A percentile compares a stretch with the other conserved stretches of the same genome.
Evolutionary conservation across 1,284 basidiomycete species (phyloP).

Genomic region (Acaromyces ingoldii): DNA sequence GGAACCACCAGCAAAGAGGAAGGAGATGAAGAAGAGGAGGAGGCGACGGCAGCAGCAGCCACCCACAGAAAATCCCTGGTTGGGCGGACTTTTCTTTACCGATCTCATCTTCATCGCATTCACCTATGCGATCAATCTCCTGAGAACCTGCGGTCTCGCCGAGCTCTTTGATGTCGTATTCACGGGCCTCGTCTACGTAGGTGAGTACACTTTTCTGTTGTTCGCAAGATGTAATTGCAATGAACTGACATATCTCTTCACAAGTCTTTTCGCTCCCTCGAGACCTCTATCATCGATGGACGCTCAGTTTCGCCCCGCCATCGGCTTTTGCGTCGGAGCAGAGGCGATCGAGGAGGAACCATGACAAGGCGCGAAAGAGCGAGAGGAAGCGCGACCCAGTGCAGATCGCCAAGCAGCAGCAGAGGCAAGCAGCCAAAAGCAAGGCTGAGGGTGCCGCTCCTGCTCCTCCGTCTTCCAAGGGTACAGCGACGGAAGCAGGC

Average conservation of each 20-base stretch:
- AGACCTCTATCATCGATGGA: constrained; percentile 4
- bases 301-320: no score
- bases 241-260: neutral
- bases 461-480: neutral
- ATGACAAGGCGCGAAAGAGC: no score
- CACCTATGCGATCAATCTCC: constrained; percentile 36
- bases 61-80: constrained; percentile 12
- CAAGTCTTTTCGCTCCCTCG: neutral
- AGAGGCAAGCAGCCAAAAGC: no score
- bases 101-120: constrained; percentile 43
- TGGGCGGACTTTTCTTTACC: constrained; percentile 46
- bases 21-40: neutral
- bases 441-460: no score
- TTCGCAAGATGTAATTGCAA: neutral
- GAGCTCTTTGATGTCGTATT: constrained; percentile 42
- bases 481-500: neutral
- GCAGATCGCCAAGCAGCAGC: no score
- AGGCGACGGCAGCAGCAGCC: neutral
- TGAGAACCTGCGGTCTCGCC: constrained; percentile 39
- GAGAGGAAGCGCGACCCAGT: no score
- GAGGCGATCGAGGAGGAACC: no score
- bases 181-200: constrained; percentile 14
- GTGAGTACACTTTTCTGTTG: no score
- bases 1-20: neutral
- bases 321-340: no score